These are phyloP conservation scores for Colletotrichum musicola DNA, from an alignment of 2,329 filamentous ascomycete species.

Conservation along the genomic window DNA sequence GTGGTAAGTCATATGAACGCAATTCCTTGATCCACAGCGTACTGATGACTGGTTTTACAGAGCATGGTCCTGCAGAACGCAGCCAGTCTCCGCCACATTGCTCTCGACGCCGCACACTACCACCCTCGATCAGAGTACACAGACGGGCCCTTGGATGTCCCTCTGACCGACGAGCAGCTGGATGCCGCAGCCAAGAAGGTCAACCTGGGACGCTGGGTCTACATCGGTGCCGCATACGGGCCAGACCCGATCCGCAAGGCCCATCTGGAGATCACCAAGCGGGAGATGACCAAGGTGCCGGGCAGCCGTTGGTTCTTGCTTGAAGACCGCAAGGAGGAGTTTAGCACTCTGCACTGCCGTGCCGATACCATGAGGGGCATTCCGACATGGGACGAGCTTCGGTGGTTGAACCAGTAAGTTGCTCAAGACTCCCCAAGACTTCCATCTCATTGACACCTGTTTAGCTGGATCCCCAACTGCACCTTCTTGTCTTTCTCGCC, in stretches of 20 bases:
- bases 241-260: conserved; percentile 44
- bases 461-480: conserved; percentile 57
- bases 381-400: conserved; percentile 53
- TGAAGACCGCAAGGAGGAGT: conserved; percentile 39
- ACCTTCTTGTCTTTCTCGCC: conserved; percentile 59
- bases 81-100: conserved; percentile 57
- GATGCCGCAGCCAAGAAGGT: conserved; percentile 55
- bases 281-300: conserved; percentile 28
- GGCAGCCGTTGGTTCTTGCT: conserved; percentile 33
- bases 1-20: conserved; percentile 38
- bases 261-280: conserved; percentile 27
- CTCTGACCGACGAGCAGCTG: conserved; percentile 53
- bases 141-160: conserved; percentile 31
- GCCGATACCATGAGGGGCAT: conserved; percentile 44
- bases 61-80: conserved; percentile 58
- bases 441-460: neutral
- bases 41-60: neutral
- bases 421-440: too few relatives aligned
- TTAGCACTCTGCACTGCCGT: conserved; percentile 47
- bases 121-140: conserved; percentile 46
- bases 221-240: conserved; percentile 57
- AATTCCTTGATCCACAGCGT: too few relatives aligned
- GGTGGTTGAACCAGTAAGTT: conserved; percentile 48
- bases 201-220: conserved; percentile 58
- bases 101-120: conserved; percentile 56